A percentile compares a stretch with the other conserved stretches of the same genome.
Conservation (phyloP, 106 monocot genomes). For the Dioscorea dumetorum region DNA sequence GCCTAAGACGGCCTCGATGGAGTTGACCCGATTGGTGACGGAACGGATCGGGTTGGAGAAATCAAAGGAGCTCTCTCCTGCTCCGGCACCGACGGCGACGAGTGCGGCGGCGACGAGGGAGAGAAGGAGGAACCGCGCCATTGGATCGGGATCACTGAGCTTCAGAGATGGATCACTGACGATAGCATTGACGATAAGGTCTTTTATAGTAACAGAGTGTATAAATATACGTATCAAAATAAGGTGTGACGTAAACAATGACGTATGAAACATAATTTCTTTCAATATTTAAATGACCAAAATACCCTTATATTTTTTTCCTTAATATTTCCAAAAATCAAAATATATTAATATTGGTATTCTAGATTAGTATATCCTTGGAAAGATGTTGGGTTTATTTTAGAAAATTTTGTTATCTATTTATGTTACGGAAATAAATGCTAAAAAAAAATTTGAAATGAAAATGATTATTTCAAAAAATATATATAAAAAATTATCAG, state of each 20-base stretch:
- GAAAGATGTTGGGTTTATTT: too few relatives aligned
- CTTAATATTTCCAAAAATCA: too few relatives aligned
- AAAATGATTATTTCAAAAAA: too few relatives aligned
- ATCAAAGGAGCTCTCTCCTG: slow-evolving; percentile 19
- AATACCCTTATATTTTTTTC: background rate
- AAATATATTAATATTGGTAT: too few relatives aligned
- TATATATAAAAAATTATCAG: too few relatives aligned
- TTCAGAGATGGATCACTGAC: background rate
- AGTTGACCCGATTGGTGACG: slow-evolving; percentile 32
- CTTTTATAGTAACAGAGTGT: background rate
- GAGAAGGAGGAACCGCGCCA: slow-evolving; percentile 19
- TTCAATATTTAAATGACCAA: background rate
- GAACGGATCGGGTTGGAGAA: slow-evolving; percentile 46
- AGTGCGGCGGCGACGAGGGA: slow-evolving; percentile 9
- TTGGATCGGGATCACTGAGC: slow-evolving; percentile 4
- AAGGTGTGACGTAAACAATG: background rate
- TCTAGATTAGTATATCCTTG: too few relatives aligned
- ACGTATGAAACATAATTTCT: background rate
- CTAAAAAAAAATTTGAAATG: too few relatives aligned
- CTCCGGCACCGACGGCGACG: slow-evolving; percentile 12
- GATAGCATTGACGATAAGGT: background rate
- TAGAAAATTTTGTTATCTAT: too few relatives aligned
- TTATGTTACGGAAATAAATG: too few relatives aligned
- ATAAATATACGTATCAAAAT: background rate
- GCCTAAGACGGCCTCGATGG: slow-evolving; percentile 47